These are phyloP conservation scores for Fagopyrum tataricum DNA, from an alignment of 148 eudicot genomes.

Conservation along the genomic window DNA sequence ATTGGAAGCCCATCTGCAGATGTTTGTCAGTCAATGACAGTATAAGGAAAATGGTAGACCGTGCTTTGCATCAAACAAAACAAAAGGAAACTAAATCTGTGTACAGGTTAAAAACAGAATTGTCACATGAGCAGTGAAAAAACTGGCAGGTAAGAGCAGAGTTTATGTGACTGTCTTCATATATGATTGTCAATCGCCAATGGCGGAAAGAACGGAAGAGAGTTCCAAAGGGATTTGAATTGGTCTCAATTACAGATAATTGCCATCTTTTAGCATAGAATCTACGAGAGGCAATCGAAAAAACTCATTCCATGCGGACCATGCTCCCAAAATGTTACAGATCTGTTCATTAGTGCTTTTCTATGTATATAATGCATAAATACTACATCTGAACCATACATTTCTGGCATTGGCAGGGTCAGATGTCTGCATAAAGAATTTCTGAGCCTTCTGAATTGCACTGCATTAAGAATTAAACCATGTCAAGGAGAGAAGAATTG, in stretches of 20 bases:
- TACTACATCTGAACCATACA: conserved; percentile 43
- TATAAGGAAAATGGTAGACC: not conserved
- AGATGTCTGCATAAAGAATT: conserved; percentile 55
- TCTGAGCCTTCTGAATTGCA: conserved; percentile 74
- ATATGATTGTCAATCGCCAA: conserved; percentile 1
- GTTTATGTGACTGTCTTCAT: not conserved
- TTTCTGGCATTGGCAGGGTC: conserved; percentile 61
- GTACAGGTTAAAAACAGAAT: not conserved
- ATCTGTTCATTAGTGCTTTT: not conserved
- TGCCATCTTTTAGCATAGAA: not conserved
- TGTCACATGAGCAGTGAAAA: not conserved
- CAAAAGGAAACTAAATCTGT: not conserved
- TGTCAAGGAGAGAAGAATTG: not conserved
- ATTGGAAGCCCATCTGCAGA: conserved; percentile 78
- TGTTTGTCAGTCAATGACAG: conserved; percentile 1
- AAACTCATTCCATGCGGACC: not conserved
- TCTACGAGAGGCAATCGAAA: not conserved
- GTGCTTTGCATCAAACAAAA: not conserved
- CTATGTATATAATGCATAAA: not conserved
- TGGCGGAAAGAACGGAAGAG: not conserved
- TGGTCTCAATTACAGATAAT: not conserved
- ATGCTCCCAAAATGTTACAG: not conserved
- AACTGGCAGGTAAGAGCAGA: not conserved
- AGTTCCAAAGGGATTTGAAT: not conserved
- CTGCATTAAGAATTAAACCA: conserved; percentile 35